Conservation (phyloP, 1,284 basidiomycete genomes). For the Malassezia equina region DNA sequence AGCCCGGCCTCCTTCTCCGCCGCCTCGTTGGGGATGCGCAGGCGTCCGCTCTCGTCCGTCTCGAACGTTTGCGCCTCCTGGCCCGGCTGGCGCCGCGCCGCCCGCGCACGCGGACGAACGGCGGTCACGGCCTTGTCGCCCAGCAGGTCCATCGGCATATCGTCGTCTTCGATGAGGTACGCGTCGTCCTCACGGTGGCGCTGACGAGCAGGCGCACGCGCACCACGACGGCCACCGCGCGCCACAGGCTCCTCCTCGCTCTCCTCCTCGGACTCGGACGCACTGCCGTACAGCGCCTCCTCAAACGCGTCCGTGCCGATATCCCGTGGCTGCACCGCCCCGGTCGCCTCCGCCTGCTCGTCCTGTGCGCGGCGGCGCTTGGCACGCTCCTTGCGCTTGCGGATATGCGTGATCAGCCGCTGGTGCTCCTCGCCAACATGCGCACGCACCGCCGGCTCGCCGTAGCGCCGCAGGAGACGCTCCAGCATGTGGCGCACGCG, state of each 20-base stretch:
- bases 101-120: slow-evolving; percentile 15
- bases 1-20: slow-evolving; percentile 29
- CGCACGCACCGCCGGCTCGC: slow-evolving; percentile 65
- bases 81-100: slow-evolving; percentile 54
- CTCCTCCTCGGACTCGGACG: slow-evolving; percentile 32
- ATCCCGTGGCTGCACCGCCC: not conserved
- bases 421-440: slow-evolving; percentile 60
- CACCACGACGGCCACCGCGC: not conserved
- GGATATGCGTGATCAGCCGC: slow-evolving; percentile 75
- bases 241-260: slow-evolving; percentile 16
- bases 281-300: slow-evolving; percentile 44
- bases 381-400: slow-evolving; percentile 80
- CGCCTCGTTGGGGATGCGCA: slow-evolving; percentile 63
- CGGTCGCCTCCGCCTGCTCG: slow-evolving; percentile 15
- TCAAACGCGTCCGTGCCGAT: slow-evolving; percentile 34
- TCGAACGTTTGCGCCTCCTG: slow-evolving; percentile 79
- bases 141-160: slow-evolving; percentile 90
- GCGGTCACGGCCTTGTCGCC: slow-evolving; percentile 53
- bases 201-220: no score
- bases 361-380: slow-evolving; percentile 53
- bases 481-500: slow-evolving; percentile 96
- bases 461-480: slow-evolving; percentile 82
- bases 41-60: slow-evolving; percentile 76
- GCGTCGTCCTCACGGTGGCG: slow-evolving; percentile 47
- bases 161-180: slow-evolving; percentile 71